A percentile compares a stretch with the other conserved stretches of the same genome.
These are phyloP conservation scores for Blastocladiella britannica DNA, from an alignment of 192 early-diverging fungal genomes.

Conservation along the genomic window DNA sequence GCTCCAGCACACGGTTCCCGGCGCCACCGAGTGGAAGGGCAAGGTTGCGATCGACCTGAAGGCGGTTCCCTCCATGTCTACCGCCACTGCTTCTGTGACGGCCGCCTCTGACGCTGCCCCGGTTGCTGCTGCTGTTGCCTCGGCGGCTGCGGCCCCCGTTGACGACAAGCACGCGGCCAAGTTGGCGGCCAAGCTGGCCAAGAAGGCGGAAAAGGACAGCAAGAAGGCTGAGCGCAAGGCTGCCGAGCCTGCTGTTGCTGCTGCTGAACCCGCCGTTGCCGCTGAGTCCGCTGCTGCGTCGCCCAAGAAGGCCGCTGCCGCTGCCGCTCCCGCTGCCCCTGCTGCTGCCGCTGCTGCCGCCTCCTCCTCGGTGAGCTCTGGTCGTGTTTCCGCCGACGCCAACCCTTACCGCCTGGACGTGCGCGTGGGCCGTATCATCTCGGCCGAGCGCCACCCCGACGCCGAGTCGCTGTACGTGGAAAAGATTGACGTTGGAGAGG, in stretches of 20 bases:
- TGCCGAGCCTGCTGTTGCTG: slow-evolving; percentile 16
- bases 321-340: slow-evolving; percentile 34
- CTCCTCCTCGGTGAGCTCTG: no score
- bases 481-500: slow-evolving; percentile 78
- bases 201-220: slow-evolving; percentile 21
- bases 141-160: slow-evolving; percentile 2
- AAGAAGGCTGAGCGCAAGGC: slow-evolving; percentile 18
- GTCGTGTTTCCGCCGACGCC: slow-evolving; percentile 21
- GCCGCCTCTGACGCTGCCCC: slow-evolving; percentile 2
- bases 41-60: slow-evolving; percentile 29
- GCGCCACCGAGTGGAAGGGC: slow-evolving; percentile 15
- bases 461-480: slow-evolving; percentile 95
- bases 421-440: slow-evolving; percentile 71
- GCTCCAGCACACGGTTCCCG: slow-evolving; percentile 41
- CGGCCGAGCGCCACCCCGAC: slow-evolving; percentile 72
- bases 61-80: slow-evolving; percentile 20
- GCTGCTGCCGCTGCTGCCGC: slow-evolving; percentile 17
- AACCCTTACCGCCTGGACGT: slow-evolving; percentile 74
- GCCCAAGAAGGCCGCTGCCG: slow-evolving; percentile 14
- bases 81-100: no score
- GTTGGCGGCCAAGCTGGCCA: slow-evolving; percentile 12
- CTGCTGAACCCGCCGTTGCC: slow-evolving; percentile 7
- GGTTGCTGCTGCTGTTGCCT: slow-evolving; percentile 18
- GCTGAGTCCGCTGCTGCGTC: slow-evolving; percentile 6
- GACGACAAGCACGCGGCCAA: slow-evolving; percentile 24